Percentiles rank a stretch among this genome's conserved stretches.
Evolutionary conservation across 306 rosid species (phyloP).

Genomic region (Mucuna pruriens): DNA sequence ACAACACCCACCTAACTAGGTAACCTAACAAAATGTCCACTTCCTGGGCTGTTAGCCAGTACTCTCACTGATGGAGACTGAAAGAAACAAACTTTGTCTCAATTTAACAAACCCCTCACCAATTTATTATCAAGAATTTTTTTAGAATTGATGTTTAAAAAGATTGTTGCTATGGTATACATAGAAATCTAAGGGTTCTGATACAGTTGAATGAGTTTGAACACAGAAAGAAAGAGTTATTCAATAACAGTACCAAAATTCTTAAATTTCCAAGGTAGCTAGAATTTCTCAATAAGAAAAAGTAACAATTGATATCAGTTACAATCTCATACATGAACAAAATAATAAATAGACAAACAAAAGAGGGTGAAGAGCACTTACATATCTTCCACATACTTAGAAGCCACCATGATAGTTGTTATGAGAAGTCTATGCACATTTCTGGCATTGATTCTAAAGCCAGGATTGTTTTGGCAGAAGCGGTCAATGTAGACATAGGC

Average conservation of each 20-base stretch:
- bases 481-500: conserved; percentile 93
- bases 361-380: conserved; percentile 45
- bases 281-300: neutral
- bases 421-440: conserved; percentile 91
- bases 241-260: neutral
- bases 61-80: conserved; percentile 33
- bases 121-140: neutral
- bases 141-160: neutral
- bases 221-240: neutral
- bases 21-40: conserved; percentile 33
- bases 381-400: conserved; percentile 93
- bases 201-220: neutral
- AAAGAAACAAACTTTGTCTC: conserved; percentile 24
- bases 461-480: conserved; percentile 75
- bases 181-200: neutral
- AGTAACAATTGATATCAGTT: neutral
- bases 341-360: neutral
- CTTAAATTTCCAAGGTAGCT: neutral
- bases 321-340: too few relatives aligned
- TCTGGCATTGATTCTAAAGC: conserved; percentile 62
- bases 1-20: conserved; percentile 31
- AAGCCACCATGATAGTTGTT: conserved; percentile 94
- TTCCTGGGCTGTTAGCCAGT: conserved; percentile 30
- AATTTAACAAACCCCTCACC: conserved; percentile 27
- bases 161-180: neutral